phyloP scores from a whole-genome alignment of 2,329 filamentous ascomycete genomes.

The Cordyceps cicadae region DNA sequence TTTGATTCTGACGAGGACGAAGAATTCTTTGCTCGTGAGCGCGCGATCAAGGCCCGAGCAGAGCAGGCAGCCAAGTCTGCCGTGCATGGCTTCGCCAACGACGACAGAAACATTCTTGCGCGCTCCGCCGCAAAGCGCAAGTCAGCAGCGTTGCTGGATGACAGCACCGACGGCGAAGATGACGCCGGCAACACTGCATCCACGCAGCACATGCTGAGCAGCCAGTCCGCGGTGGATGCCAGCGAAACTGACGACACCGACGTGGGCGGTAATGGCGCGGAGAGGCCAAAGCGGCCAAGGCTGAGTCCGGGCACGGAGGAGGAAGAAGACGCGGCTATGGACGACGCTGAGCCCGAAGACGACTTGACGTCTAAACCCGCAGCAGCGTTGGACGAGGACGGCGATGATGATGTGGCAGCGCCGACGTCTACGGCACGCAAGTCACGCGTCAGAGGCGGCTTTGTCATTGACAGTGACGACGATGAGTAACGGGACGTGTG shows the following conservation, averaged over 20 bases:
- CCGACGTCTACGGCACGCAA: slow-evolving; percentile 30
- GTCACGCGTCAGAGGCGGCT: slow-evolving; percentile 42
- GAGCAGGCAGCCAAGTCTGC: slow-evolving; percentile 27
- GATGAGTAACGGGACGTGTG: slow-evolving; percentile 30
- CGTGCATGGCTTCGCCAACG: slow-evolving; percentile 10
- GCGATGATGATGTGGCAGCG: slow-evolving; percentile 32
- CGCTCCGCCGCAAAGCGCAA: slow-evolving; percentile 22
- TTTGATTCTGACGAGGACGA: slow-evolving; percentile 63
- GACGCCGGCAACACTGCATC: slow-evolving; percentile 18
- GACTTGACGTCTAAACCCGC: slow-evolving; percentile 15
- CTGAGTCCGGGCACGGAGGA: slow-evolving; percentile 23
- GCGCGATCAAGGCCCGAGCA: slow-evolving; percentile 46
- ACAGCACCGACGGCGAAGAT: slow-evolving; percentile 21
- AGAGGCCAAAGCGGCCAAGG: slow-evolving; percentile 30
- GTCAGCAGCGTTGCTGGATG: slow-evolving; percentile 18
- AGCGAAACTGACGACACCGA: slow-evolving; percentile 21
- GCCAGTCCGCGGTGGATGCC: slow-evolving; percentile 16
- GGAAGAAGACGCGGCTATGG: slow-evolving; percentile 23
- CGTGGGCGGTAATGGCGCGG: slow-evolving; percentile 26
- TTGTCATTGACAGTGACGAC: slow-evolving; percentile 53
- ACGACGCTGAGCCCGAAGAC: slow-evolving; percentile 15
- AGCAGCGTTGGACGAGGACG: slow-evolving; percentile 19
- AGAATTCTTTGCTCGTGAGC: slow-evolving; percentile 71
- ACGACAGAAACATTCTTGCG: not conserved
- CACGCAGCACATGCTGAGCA: slow-evolving; percentile 18